A percentile compares a stretch with the other conserved stretches of the same genome.
Conservation (phyloP, 106 monocot genomes). For the Dendrobium huoshanense region DNA sequence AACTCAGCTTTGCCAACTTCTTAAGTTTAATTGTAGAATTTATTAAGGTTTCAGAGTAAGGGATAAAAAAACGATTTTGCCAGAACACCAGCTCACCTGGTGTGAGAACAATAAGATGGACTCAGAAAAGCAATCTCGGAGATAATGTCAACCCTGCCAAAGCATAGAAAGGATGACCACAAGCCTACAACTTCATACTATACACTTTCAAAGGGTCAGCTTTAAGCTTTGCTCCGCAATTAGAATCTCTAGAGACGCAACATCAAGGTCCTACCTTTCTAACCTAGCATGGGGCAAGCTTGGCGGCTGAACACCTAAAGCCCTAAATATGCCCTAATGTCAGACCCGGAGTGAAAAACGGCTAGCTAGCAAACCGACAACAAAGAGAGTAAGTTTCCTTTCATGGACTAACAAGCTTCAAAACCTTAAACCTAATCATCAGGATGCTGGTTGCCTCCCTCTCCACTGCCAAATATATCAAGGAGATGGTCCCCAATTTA, state of each 20-base stretch:
- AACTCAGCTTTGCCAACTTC: background rate
- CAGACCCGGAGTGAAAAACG: background rate
- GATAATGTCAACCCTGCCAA: background rate
- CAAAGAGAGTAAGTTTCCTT: background rate
- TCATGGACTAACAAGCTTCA: background rate
- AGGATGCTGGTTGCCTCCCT: background rate
- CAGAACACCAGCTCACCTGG: background rate
- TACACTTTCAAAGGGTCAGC: background rate
- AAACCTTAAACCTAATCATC: background rate
- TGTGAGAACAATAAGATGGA: background rate
- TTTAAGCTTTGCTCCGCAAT: background rate
- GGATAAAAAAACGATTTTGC: background rate
- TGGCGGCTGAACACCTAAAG: background rate
- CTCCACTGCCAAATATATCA: background rate
- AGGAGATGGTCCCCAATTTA: background rate
- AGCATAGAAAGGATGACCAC: background rate
- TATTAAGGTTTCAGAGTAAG: background rate
- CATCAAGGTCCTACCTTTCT: background rate
- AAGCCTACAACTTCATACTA: background rate
- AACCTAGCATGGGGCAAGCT: background rate
- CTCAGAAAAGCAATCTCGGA: background rate
- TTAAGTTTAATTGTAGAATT: background rate
- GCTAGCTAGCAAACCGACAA: background rate
- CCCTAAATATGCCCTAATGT: background rate
- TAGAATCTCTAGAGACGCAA: background rate